Conservation (phyloP, 768 basidiomycete genomes). For the Tulasnella sp. region DNA sequence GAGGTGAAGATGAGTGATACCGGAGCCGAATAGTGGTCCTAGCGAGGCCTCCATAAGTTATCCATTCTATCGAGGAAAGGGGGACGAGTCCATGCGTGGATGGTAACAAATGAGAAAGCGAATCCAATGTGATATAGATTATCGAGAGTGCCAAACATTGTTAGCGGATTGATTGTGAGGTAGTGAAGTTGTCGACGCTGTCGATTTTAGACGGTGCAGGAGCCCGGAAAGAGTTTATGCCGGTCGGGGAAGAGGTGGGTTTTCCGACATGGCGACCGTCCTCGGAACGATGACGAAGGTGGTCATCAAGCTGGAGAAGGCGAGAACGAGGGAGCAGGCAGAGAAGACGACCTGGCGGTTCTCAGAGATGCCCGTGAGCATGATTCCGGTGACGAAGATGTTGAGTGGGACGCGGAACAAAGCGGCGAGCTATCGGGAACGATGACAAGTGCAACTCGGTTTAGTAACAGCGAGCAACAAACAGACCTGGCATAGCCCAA, state of each 20-base stretch:
- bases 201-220: background rate
- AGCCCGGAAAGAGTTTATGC: background rate
- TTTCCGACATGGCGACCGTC: constrained; percentile 16
- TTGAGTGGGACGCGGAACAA: constrained; percentile 77
- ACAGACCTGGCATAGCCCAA: background rate
- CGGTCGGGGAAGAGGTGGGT: background rate
- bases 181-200: background rate
- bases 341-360: constrained; percentile 64
- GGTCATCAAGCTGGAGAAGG: constrained; percentile 62
- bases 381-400: constrained; percentile 68
- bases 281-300: constrained; percentile 49
- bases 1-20: background rate
- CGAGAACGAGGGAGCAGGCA: constrained; percentile 60
- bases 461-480: background rate
- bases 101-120: background rate
- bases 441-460: background rate
- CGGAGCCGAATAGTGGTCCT: background rate
- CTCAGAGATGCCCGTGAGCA: constrained; percentile 68
- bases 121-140: background rate
- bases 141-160: background rate
- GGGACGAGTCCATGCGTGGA: background rate
- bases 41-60: background rate
- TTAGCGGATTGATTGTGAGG: background rate
- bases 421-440: constrained; percentile 56
- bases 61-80: background rate